Percentiles rank a stretch among this genome's conserved stretches.
These are phyloP conservation scores for Candida xiaguanensis DNA, from an alignment of 805 yeast species.

Conservation along the genomic window DNA sequence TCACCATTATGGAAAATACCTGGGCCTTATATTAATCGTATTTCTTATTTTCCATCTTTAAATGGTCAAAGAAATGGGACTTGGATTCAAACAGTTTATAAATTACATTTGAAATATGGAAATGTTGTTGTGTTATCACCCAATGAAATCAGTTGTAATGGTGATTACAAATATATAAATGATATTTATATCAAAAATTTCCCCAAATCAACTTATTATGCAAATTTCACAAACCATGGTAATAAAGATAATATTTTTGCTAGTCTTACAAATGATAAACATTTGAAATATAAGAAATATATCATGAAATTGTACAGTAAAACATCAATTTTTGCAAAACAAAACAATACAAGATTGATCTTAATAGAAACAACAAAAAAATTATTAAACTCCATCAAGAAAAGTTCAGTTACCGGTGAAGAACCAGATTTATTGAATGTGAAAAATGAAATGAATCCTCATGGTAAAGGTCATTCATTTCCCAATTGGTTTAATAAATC, in stretches of 20 bases:
- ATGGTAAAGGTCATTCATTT: conserved; percentile 28
- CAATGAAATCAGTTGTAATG: conserved; percentile 54
- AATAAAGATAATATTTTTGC: conserved; percentile 54
- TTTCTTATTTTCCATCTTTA: conserved; percentile 34
- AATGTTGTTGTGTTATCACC: conserved; percentile 62
- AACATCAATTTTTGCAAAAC: conserved; percentile 28
- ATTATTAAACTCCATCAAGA: conserved; percentile 23
- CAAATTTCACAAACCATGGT: conserved; percentile 58
- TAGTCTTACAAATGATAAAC: conserved; percentile 45
- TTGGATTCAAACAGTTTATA: conserved; percentile 39
- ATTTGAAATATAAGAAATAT: conserved; percentile 34
- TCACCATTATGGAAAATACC: conserved; percentile 53
- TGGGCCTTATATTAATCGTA: conserved; percentile 53
- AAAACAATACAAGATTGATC: conserved; percentile 23
- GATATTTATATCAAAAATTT: conserved; percentile 55
- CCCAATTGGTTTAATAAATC: conserved; percentile 29
- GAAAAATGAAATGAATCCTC: conserved; percentile 25
- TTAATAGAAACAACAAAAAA: conserved; percentile 24
- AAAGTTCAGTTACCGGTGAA: conserved; percentile 26
- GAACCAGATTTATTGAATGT: conserved; percentile 34
- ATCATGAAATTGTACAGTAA: conserved; percentile 33
- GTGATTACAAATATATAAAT: conserved; percentile 45
- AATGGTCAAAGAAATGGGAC: conserved; percentile 43
- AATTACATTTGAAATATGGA: conserved; percentile 55
- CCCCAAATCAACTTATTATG: conserved; percentile 57